Evolutionary conservation across 1,139 yeast species (phyloP).

Genomic region (Pichia sp.): DNA sequence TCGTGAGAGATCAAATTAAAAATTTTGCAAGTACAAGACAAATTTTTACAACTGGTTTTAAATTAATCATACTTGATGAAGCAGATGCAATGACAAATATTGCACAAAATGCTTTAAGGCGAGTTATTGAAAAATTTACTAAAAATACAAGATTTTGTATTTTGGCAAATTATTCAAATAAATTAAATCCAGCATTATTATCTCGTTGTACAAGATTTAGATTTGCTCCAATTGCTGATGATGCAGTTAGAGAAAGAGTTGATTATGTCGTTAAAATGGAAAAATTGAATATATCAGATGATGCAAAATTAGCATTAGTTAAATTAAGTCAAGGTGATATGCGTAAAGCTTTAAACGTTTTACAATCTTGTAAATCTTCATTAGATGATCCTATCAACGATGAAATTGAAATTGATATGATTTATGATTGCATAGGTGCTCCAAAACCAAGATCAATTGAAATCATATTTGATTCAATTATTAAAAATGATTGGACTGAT

Average conservation of each 20-base stretch:
- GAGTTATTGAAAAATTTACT: conserved; percentile 90
- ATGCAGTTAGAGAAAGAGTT: conserved; percentile 63
- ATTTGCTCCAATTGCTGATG: conserved; percentile 71
- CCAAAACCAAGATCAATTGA: conserved; percentile 87
- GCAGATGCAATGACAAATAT: conserved; percentile 99
- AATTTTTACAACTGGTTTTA: conserved; percentile 76
- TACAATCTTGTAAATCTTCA: conserved; percentile 91
- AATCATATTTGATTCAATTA: conserved; percentile 63
- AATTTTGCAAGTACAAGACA: conserved; percentile 87
- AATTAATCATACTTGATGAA: conserved; percentile 88
- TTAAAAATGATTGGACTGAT: conserved; percentile 86
- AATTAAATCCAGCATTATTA: conserved; percentile 86
- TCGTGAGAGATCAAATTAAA: conserved; percentile 78
- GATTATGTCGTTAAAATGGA: conserved; percentile 66
- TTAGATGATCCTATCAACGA: conserved; percentile 34
- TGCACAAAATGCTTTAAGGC: conserved; percentile 90
- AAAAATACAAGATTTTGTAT: conserved; percentile 94
- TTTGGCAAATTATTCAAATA: conserved; percentile 92
- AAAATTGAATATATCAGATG: conserved; percentile 46
- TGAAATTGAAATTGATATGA: conserved; percentile 63
- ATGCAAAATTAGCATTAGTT: conserved; percentile 63
- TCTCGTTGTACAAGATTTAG: conserved; percentile 95
- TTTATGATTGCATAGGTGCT: conserved; percentile 93
- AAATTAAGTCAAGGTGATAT: conserved; percentile 83
- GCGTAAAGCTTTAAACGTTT: conserved; percentile 89